Evolutionary conservation across 495 filamentous ascomycete species (phyloP), one percentile per base, ranked within the genome.

Genomic region (Xylaria venustula): DNA sequence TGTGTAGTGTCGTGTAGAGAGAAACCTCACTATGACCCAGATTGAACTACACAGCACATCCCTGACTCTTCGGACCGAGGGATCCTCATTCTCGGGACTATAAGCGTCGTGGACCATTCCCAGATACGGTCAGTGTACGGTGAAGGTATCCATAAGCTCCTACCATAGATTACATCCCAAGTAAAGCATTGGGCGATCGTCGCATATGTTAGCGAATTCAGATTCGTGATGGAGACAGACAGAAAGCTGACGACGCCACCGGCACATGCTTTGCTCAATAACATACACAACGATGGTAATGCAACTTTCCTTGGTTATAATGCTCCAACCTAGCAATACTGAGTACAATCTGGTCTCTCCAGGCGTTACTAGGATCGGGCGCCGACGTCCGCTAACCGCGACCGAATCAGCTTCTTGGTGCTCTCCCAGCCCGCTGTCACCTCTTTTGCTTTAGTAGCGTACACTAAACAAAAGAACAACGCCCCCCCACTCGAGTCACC

Each of bases 321-420:
- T 37, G 40, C 53, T 45, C 25, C 53, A 54, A 55, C 40, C 40
- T 34, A 14, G 20, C 22, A 26, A 47, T 22, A 19, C 5, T 46
- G 44, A n/a, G n/a, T n/a, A n/a, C n/a, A n/a, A n/a, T n/a, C 30
- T 25, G 22, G 28, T 23, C 36, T 54, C 23, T 54, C 22, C 40
- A 48, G 40, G 48, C 19, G 6, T 52, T 42, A 17, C 58, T 47
- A 61, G 58, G 50, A 32, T 48, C 58, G 58, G 58, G 58, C 32
- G 40, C 17, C 25, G 49, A 54, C 42, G 50, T 69, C 69, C 69
- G 69, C 58, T 50, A 51, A 64, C 64, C 61, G 64, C 69, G 69
- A 63, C 59, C 69, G 54, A 71, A 71, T 71, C 66, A 71, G 45
- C 58, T 65, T 55, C 53, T 67, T 41, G 47, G 28, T 61, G 55